Percentiles rank a stretch among this genome's conserved stretches.
Evolutionary conservation across 208 protist species (phyloP).

Genomic region (Crithidia sp.): DNA sequence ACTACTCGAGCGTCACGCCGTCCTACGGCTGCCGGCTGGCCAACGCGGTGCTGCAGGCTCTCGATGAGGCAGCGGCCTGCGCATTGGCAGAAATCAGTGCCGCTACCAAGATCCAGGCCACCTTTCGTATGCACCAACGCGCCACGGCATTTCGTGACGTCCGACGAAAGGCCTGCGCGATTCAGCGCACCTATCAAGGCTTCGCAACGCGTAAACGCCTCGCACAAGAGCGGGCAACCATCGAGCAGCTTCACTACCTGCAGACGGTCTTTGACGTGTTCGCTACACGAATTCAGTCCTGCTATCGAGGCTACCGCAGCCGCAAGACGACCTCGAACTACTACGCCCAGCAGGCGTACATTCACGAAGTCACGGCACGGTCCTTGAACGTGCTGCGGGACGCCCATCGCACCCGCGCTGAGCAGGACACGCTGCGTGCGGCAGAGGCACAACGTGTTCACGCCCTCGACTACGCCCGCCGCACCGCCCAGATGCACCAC

Average conservation of each 20-base stretch:
- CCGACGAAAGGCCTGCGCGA: constrained; percentile 23
- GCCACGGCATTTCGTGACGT: constrained; percentile 32
- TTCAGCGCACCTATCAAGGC: constrained; percentile 72
- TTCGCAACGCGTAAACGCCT: constrained; percentile 39
- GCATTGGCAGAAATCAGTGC: constrained; percentile 27
- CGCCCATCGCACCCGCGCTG: constrained; percentile 30
- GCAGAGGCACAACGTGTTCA: constrained; percentile 12
- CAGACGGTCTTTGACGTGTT: constrained; percentile 69
- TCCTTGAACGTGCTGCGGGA: constrained; percentile 36
- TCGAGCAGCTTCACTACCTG: constrained; percentile 19
- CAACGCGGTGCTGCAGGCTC: constrained; percentile 28
- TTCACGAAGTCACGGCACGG: constrained; percentile 43
- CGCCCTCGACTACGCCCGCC: constrained; percentile 34
- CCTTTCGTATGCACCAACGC: constrained; percentile 60
- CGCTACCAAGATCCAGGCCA: constrained; percentile 52
- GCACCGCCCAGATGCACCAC: constrained; percentile 54
- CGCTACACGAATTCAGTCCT: constrained; percentile 71
- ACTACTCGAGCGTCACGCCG: constrained; percentile 28
- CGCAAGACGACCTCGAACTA: constrained; percentile 59
- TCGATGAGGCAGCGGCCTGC: constrained; percentile 24
- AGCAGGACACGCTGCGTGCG: constrained; percentile 23
- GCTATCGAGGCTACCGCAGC: constrained; percentile 60
- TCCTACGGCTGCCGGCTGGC: constrained; percentile 28
- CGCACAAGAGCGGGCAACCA: constrained; percentile 7
- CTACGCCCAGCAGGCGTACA: constrained; percentile 68